Evolutionary conservation across 768 basidiomycete genomes (phyloP).

Genomic region (Naganishia vishniacii): DNA sequence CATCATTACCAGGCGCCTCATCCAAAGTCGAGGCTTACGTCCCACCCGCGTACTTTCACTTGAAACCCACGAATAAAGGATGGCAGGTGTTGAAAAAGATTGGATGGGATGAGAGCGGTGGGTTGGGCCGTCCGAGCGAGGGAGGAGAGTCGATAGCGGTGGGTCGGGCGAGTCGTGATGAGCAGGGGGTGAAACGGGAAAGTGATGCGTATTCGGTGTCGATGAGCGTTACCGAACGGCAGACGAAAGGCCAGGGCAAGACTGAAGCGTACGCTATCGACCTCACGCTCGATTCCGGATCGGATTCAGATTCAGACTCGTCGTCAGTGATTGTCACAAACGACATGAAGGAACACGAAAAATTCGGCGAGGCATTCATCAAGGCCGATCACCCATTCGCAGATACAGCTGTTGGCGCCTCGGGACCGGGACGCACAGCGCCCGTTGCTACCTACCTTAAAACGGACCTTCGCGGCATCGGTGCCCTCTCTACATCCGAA

Average conservation of each 20-base stretch:
- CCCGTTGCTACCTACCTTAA: conserved; percentile 27
- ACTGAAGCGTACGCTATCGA: conserved; percentile 1
- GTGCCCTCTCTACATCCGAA: not conserved
- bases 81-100: conserved; percentile 20
- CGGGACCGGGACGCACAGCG: conserved; percentile 22
- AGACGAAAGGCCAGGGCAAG: not conserved
- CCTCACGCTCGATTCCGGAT: conserved; percentile 20
- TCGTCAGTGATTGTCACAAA: not conserved
- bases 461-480: conserved; percentile 23
- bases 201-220: not conserved
- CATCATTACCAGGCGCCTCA: not conserved
- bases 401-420: not conserved
- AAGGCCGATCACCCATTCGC: not conserved
- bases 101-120: conserved; percentile 28
- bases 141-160: not conserved
- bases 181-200: conserved; percentile 5
- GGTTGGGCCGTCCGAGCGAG: no score
- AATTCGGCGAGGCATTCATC: not conserved
- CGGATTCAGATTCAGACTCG: conserved; percentile 11
- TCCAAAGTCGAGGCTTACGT: not conserved
- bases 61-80: conserved; percentile 23
- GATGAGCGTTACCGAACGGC: not conserved
- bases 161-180: not conserved
- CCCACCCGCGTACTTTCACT: conserved; percentile 23
- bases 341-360: not conserved